phyloP scores from a whole-genome alignment of 805 yeast species.

The Myxozyma geophila region DNA sequence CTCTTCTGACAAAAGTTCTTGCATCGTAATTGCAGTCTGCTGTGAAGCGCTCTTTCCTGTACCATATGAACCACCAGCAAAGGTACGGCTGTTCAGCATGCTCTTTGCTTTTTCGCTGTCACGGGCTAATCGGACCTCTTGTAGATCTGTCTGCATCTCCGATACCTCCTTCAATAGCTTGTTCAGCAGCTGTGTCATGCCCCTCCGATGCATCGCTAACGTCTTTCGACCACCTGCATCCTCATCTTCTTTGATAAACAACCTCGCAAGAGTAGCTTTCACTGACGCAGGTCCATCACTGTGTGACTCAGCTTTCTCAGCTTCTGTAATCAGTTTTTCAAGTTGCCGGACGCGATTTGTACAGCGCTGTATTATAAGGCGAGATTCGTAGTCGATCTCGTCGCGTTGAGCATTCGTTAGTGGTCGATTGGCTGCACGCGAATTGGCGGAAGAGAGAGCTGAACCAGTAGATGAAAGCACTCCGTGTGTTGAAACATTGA shows the following conservation, averaged over 20 bases:
- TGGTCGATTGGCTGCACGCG: conserved; percentile 3
- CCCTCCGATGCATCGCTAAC: conserved; percentile 44
- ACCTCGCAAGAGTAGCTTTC: conserved; percentile 4
- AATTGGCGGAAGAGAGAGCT: neutral
- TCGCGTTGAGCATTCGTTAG: conserved; percentile 47
- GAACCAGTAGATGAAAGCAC: neutral
- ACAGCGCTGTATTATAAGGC: conserved; percentile 45
- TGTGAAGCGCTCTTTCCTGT: neutral
- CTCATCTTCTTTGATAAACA: conserved; percentile 34
- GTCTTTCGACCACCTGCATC: conserved; percentile 37
- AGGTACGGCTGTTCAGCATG: conserved; percentile 19
- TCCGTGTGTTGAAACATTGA: conserved; percentile 26
- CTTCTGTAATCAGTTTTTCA: conserved; percentile 39
- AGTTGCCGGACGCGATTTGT: conserved; percentile 41
- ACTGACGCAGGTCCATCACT: neutral
- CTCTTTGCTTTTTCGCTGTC: conserved; percentile 40
- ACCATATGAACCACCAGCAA: neutral
- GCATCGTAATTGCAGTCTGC: conserved; percentile 7
- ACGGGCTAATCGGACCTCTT: conserved; percentile 44
- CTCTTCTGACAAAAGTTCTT: conserved; percentile 5
- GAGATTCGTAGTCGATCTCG: conserved; percentile 48
- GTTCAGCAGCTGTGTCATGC: conserved; percentile 47
- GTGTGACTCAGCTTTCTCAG: conserved; percentile 35
- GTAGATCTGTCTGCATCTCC: conserved; percentile 45
- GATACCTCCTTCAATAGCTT: conserved; percentile 42